Percentiles rank a stretch among this genome's conserved stretches.
phyloP scores from a whole-genome alignment of 495 filamentous ascomycete genomes.

The Hypoxylon perforatum region DNA sequence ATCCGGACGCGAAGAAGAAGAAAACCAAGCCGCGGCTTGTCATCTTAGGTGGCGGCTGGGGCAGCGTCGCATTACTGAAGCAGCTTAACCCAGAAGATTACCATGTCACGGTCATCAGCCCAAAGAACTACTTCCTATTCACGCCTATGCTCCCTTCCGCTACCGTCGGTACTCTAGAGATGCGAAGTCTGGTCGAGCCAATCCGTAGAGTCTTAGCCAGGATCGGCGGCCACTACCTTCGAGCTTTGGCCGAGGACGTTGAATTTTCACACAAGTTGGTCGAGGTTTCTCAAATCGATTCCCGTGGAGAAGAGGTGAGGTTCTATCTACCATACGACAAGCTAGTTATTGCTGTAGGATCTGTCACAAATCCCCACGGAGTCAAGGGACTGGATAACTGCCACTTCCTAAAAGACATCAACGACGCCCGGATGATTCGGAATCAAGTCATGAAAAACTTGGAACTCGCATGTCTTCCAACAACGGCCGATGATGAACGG shows the following conservation, averaged over 20 bases:
- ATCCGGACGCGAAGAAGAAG: slow-evolving; percentile 69
- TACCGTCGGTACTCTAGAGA: slow-evolving; percentile 93
- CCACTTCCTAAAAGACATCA: slow-evolving; percentile 92
- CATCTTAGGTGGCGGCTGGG: slow-evolving; percentile 95
- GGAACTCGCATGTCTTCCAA: slow-evolving; percentile 92
- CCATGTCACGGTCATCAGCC: slow-evolving; percentile 92
- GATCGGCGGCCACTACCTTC: slow-evolving; percentile 88
- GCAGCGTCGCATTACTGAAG: slow-evolving; percentile 91
- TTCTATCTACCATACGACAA: slow-evolving; percentile 99
- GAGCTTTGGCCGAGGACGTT: slow-evolving; percentile 84
- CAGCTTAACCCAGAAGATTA: slow-evolving; percentile 89
- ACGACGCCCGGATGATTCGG: slow-evolving; percentile 88
- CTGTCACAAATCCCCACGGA: slow-evolving; percentile 92
- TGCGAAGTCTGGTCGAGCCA: slow-evolving; percentile 91
- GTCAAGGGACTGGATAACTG: slow-evolving; percentile 96
- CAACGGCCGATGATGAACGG: slow-evolving; percentile 89
- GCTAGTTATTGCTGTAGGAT: slow-evolving; percentile 94
- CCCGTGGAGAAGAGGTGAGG: slow-evolving; percentile 72
- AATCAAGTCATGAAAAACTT: slow-evolving; percentile 92
- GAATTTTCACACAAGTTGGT: slow-evolving; percentile 92
- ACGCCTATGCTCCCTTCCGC: slow-evolving; percentile 97
- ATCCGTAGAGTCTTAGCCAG: slow-evolving; percentile 83
- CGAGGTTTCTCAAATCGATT: slow-evolving; percentile 79
- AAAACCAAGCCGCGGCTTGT: slow-evolving; percentile 93
- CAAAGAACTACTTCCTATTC: slow-evolving; percentile 96